Conservation (phyloP, 2,329 filamentous ascomycete genomes). For the Claviceps capensis region DNA sequence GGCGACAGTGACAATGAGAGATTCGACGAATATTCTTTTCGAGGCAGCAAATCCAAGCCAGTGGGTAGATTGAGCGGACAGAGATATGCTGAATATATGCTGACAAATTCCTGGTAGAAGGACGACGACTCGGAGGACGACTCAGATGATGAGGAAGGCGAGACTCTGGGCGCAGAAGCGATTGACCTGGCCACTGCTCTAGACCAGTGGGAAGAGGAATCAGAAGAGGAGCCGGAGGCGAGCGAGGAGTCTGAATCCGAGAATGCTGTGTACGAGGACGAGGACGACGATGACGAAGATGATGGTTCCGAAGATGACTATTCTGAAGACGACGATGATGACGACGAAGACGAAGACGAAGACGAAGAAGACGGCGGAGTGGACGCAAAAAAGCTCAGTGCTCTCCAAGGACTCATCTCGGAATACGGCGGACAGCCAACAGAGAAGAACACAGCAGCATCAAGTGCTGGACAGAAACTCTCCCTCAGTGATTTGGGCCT, state of each 20-base stretch:
- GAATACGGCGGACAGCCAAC: constrained; percentile 52
- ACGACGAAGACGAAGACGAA: constrained; percentile 25
- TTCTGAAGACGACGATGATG: constrained; percentile 20
- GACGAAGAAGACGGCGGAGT: constrained; percentile 36
- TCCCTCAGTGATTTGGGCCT: constrained; percentile 63
- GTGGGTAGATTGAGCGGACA: constrained; percentile 5
- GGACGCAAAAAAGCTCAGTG: constrained; percentile 44
- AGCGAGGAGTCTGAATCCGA: constrained; percentile 29
- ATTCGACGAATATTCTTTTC: constrained; percentile 58
- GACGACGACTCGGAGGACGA: constrained; percentile 32
- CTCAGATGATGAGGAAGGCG: constrained; percentile 44
- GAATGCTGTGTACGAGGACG: constrained; percentile 29
- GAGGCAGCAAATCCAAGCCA: constrained; percentile 29
- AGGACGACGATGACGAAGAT: constrained; percentile 29
- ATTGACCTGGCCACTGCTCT: constrained; percentile 45
- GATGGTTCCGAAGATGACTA: constrained; percentile 28
- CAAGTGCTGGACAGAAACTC: constrained; percentile 49
- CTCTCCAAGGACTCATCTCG: constrained; percentile 55
- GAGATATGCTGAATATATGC: background rate
- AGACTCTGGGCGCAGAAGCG: constrained; percentile 44
- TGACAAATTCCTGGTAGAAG: background rate
- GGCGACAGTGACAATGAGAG: constrained; percentile 77
- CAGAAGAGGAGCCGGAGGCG: constrained; percentile 33
- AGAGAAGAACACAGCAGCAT: constrained; percentile 28
- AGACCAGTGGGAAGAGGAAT: constrained; percentile 38